Percentiles rank a stretch among this genome's conserved stretches.
Conservation (phyloP, 805 yeast genomes). For the Zygosaccharomyces bisporus region DNA sequence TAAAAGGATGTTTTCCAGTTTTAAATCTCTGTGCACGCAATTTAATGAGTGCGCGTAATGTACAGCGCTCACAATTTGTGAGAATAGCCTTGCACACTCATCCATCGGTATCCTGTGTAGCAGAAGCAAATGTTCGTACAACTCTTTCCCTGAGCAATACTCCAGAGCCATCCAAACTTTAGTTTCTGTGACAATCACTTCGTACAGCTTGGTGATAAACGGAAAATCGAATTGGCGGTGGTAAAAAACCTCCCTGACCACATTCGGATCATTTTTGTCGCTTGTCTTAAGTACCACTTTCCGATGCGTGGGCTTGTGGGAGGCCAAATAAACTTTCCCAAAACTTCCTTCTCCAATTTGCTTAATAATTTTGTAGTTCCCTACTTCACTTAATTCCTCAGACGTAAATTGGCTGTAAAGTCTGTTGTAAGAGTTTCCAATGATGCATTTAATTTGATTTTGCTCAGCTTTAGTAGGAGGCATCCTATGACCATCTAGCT, state of each 20-base stretch:
- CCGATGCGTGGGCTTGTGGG: constrained; percentile 67
- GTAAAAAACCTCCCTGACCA: constrained; percentile 86
- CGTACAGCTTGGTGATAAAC: constrained; percentile 79
- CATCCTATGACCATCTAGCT: constrained; percentile 2
- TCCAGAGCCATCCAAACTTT: constrained; percentile 85
- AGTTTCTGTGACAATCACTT: constrained; percentile 75
- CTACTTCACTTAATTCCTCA: constrained; percentile 59
- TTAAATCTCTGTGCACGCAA: constrained; percentile 81
- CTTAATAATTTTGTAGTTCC: constrained; percentile 68
- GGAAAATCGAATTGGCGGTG: constrained; percentile 81
- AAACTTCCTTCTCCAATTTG: constrained; percentile 90
- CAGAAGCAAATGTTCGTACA: constrained; percentile 61
- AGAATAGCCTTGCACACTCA: constrained; percentile 52
- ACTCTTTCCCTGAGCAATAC: constrained; percentile 78
- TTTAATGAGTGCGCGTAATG: constrained; percentile 70
- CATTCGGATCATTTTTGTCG: constrained; percentile 69
- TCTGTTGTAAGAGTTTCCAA: constrained; percentile 63
- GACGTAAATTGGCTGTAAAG: constrained; percentile 48
- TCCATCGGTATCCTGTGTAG: constrained; percentile 48
- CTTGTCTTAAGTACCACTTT: constrained; percentile 85
- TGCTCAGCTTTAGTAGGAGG: constrained; percentile 29
- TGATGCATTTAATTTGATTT: constrained; percentile 34
- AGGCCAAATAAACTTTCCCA: constrained; percentile 86
- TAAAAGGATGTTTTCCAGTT: constrained; percentile 70
- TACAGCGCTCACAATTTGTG: constrained; percentile 58